A percentile compares a stretch with the other conserved stretches of the same genome.
Conservation (phyloP, 2,329 filamentous ascomycete species). For the Colletotrichum lupini region DNA sequence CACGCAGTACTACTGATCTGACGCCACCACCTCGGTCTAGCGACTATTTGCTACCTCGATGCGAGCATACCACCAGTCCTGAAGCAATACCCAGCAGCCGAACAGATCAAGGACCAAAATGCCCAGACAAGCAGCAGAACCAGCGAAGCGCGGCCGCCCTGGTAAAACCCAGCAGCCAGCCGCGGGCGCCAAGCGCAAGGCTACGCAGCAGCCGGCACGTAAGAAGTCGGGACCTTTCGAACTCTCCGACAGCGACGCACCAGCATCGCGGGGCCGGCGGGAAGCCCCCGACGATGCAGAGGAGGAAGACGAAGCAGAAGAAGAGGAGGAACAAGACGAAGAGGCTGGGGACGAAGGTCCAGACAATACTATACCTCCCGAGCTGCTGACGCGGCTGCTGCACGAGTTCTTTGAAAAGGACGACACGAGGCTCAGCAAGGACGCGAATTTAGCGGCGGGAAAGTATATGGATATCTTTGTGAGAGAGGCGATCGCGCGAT, state of each 20-base stretch:
- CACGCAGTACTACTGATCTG: background rate
- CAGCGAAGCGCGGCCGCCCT: slow-evolving; percentile 49
- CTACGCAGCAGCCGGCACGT: slow-evolving; percentile 40
- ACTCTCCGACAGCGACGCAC: slow-evolving; percentile 45
- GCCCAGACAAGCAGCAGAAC: slow-evolving; percentile 50
- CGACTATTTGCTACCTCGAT: background rate
- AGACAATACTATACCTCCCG: slow-evolving; percentile 71
- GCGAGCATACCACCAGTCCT: background rate
- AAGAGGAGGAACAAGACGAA: slow-evolving; percentile 39
- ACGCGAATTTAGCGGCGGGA: slow-evolving; percentile 80
- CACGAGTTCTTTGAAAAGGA: slow-evolving; percentile 82
- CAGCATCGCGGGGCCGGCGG: slow-evolving; percentile 36
- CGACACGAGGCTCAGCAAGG: slow-evolving; percentile 78
- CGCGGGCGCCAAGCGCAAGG: slow-evolving; percentile 29
- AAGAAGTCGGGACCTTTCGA: slow-evolving; percentile 46
- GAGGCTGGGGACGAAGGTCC: slow-evolving; percentile 47
- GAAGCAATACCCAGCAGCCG: background rate
- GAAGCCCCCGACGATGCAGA: slow-evolving; percentile 35
- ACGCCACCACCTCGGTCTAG: background rate
- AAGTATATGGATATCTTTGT: slow-evolving; percentile 95
- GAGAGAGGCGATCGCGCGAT: slow-evolving; percentile 85
- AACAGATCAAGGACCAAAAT: slow-evolving; percentile 48
- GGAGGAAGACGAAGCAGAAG: slow-evolving; percentile 1
- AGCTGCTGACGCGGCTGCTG: slow-evolving; percentile 80
- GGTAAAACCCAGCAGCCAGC: slow-evolving; percentile 34